Evolutionary conservation across 176 grass and related monocot genomes (phyloP).

Genomic region (Carex pumila): DNA sequence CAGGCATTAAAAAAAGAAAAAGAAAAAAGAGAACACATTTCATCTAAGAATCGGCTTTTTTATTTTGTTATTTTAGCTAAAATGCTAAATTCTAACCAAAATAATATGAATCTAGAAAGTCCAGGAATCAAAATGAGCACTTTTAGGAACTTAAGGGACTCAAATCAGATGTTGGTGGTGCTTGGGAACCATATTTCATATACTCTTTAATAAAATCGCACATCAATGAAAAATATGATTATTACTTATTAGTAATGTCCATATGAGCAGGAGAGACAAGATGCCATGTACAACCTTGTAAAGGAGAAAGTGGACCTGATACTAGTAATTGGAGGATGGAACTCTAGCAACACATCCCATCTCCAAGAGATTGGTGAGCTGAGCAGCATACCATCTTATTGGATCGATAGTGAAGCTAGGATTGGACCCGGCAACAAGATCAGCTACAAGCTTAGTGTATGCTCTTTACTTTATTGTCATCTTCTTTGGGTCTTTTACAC

Average conservation of each 20-base stretch:
- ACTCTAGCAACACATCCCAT: conserved; percentile 98
- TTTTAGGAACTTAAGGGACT: too few species aligned
- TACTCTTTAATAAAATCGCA: background rate
- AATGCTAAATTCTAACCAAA: too few species aligned
- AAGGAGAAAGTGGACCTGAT: conserved; percentile 97
- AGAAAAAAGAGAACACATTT: too few species aligned
- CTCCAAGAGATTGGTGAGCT: conserved; percentile 96
- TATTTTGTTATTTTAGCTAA: too few species aligned
- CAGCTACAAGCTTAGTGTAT: conserved; percentile 89
- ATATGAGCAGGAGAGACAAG: conserved; percentile 78
- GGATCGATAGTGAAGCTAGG: conserved; percentile 82
- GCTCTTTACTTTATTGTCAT: conserved; percentile 16
- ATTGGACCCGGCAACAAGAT: conserved; percentile 97
- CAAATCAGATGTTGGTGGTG: background rate
- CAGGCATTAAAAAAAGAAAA: too few species aligned
- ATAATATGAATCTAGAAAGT: too few species aligned
- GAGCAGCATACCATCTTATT: conserved; percentile 80
- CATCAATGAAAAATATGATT: background rate
- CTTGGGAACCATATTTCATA: background rate
- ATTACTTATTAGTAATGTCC: background rate
- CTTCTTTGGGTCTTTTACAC: background rate
- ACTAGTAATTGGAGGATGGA: conserved; percentile 96
- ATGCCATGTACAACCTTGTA: conserved; percentile 87
- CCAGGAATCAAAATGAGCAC: too few species aligned
- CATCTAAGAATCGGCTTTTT: too few species aligned